Base-by-base conservation (phyloP, 352 stramenopile species). In the Pythium guiyangense region DNA sequence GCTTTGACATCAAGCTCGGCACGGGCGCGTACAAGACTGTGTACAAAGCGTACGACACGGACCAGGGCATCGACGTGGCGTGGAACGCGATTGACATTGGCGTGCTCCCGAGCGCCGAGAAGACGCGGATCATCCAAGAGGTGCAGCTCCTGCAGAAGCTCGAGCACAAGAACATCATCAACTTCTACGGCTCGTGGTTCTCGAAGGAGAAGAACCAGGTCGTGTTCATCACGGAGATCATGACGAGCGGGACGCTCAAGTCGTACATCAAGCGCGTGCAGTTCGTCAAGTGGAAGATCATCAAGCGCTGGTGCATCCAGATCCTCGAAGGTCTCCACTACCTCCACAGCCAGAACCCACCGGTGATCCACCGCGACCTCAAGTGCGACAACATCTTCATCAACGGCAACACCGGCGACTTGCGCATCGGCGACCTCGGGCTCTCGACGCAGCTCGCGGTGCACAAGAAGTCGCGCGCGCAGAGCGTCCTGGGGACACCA, bases 141-240 rank as follows among this genome's bases (percentile, higher is more conserved):
- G 95, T 99, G 40, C 83, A 97, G 59, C 72, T 99, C 54, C 77
- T 99, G 47, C 94, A 99, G 66, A 86, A 96, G 64, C 84, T 99
- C 27, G 91, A 99, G 64, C 96, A 99, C 84, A 96, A 97, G 65
- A 99, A 99, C 75, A 98, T 99, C 60, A 99, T 99, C 77, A 98
- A 98, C 61, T 99, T 99, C 70, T 98, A 99, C 73, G 96, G 95
- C 50, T 98, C 84, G 49, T 99, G 97, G 96, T 97, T 99, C 63
- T 98, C 97, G 57, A 89, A 97, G 63, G 97, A 99, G 71, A 96
- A 96, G 71, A 97, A 99, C 66, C 85, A 98, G 58, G 95, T 99
- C 6, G 94, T 99, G 64, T 99, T 99, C 65, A 98, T 99, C 52
- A 99, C 97, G 3, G 96, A 99, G 75, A 98, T 99, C 71, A 94